phyloP scores from a whole-genome alignment of 2,329 filamentous ascomycete species.

The Xylaria sp. region DNA sequence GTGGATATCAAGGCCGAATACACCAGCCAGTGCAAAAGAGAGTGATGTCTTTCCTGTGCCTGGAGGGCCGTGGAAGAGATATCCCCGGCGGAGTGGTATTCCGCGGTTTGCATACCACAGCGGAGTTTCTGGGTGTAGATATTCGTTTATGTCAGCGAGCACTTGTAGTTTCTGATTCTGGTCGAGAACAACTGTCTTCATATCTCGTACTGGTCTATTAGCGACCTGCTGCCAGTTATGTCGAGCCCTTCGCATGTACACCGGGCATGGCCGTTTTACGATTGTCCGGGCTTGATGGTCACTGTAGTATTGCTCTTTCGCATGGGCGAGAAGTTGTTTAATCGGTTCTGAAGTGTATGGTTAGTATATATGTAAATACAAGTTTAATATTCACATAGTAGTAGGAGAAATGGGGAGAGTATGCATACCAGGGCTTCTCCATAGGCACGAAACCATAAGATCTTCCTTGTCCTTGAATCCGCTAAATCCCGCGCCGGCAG shows the following conservation, averaged over 20 bases:
- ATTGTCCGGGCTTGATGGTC: constrained; percentile 66
- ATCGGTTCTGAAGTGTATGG: constrained; percentile 56
- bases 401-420: background rate
- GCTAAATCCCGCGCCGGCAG: constrained; percentile 45
- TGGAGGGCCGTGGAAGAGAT: constrained; percentile 80
- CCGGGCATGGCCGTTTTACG: constrained; percentile 64
- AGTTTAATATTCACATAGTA: background rate
- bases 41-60: constrained; percentile 79
- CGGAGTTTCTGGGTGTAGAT: constrained; percentile 74
- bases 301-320: constrained; percentile 62
- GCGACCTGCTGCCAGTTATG: constrained; percentile 67
- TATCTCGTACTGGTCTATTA: constrained; percentile 73
- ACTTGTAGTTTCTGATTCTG: constrained; percentile 71
- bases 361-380: background rate
- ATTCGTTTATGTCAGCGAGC: constrained; percentile 79
- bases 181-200: constrained; percentile 80
- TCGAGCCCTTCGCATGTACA: constrained; percentile 58
- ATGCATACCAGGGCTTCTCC: constrained; percentile 54
- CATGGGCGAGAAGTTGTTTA: constrained; percentile 64
- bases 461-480: constrained; percentile 63
- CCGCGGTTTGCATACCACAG: constrained; percentile 80
- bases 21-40: constrained; percentile 71
- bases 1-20: constrained; percentile 74
- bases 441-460: constrained; percentile 65
- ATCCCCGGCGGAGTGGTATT: constrained; percentile 80